Percentiles rank a stretch among this genome's conserved stretches.
Evolutionary conservation across 495 filamentous ascomycete genomes (phyloP).

Genomic region (Cenococcum geophilum): DNA sequence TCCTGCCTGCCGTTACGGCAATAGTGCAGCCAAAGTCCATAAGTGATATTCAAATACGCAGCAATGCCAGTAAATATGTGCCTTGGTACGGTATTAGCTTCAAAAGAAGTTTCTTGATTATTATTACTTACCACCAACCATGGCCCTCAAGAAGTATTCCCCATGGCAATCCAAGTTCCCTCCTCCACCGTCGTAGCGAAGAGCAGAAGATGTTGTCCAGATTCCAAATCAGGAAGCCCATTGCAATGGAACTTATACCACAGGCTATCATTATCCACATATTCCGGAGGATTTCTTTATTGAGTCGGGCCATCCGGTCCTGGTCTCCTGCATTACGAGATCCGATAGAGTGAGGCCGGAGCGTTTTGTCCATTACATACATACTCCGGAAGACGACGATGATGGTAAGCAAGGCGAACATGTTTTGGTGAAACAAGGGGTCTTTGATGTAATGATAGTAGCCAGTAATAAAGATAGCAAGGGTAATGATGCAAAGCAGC

Average conservation of each 20-base stretch:
- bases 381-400: slow-evolving; percentile 73
- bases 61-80: slow-evolving; percentile 60
- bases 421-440: slow-evolving; percentile 86
- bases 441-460: slow-evolving; percentile 94
- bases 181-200: slow-evolving; percentile 61
- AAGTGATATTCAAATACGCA: slow-evolving; percentile 79
- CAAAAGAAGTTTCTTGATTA: slow-evolving; percentile 1
- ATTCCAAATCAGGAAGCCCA: slow-evolving; percentile 81
- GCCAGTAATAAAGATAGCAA: slow-evolving; percentile 75
- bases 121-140: slow-evolving; percentile 80
- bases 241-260: slow-evolving; percentile 70
- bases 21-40: slow-evolving; percentile 79
- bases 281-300: slow-evolving; percentile 53
- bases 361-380: slow-evolving; percentile 76
- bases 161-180: slow-evolving; percentile 77
- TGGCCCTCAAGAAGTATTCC: slow-evolving; percentile 85
- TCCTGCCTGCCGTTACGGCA: slow-evolving; percentile 72
- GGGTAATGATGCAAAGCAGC: slow-evolving; percentile 50
- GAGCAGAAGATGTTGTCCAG: slow-evolving; percentile 79
- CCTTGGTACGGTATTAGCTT: slow-evolving; percentile 41
- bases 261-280: slow-evolving; percentile 72
- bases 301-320: slow-evolving; percentile 47
- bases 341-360: slow-evolving; percentile 52
- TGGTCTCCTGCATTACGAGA: slow-evolving; percentile 24
- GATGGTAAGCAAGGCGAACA: slow-evolving; percentile 72